Evolutionary conservation across 2,329 filamentous ascomycete species (phyloP), one percentile per base, ranked within the genome.

Genomic region (Apiospora kogelbergensis): DNA sequence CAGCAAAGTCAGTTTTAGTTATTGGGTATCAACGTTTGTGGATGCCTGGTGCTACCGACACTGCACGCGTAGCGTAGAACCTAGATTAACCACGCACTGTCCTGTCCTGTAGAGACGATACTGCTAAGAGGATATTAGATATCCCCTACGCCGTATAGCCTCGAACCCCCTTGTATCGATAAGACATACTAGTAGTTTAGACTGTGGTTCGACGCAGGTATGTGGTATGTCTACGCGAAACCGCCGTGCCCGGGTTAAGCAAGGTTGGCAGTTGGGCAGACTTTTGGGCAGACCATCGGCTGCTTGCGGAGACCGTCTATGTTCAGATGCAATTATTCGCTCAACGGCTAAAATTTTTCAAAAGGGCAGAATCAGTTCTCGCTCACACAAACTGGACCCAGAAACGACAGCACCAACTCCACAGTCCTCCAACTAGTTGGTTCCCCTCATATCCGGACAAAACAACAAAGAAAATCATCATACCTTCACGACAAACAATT

Each of bases 201-300:
- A 37, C 53, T 60, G 53, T 37, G 20, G 30, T 60, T n/a, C 53
- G 22, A 60, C 13, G 53, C 53, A 60, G 30, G 53, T 60, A 3
- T 33, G 33, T 33, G 33, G 7, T 7, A n/a, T 33, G 33, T 33
- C 53, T 37, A 20, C 53, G 30, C 53, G 37, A 60, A 60, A 60
- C 53, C 53, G 9, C 20, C 48, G 26, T 6, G 26, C 7, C 48
- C 48, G 26, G 15, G 20, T 37, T 30, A 60, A 60, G 53, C n/a
- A n/a, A n/a, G n/a, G n/a, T n/a, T n/a, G n/a, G n/a, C n/a, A n/a
- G 53, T 60, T 60, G 30, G 53, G 53, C 53, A 60, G 53, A 60
- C 53, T 42, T 40, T 57, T 57, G 48, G 48, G 48, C 48, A 57
- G 26, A 57, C 48, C 37, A 57, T 57, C 48, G 48, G 48, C 26